Base-by-base conservation (phyloP, 192 early-diverging fungal genomes). In the Coemansia sp. region DNA sequence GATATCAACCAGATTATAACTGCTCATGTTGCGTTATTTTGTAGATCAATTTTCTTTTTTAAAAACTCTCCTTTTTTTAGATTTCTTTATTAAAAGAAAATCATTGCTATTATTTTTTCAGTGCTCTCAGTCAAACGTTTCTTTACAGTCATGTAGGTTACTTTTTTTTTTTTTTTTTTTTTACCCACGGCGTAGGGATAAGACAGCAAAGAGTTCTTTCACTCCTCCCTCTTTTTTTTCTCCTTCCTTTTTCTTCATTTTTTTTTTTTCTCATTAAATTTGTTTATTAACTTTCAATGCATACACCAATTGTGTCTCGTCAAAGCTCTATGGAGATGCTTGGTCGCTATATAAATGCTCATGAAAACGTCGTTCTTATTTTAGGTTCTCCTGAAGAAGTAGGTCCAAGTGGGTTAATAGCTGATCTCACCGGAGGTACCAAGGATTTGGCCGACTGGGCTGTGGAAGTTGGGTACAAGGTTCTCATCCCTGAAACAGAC, bases 1-100 rank as follows among this genome's bases (percentile, higher is more conserved):
- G 5, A 3, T 12, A 23, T 1, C 9, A 36, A 14, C 39, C 39
- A 11, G 12, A 61, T 39, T 61, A 61, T n/a, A 12, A 12, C 36
- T 61, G 36, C 19, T 3, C n/a, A 1, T 61, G 59, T 36, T 61
- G 59, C 21, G 59, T 61, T 31, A 61, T 61, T 23, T 19, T 61
- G 5, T 61, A 61, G 32, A n/a, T n/a, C n/a, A n/a, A 31, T 53
- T 53, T 8, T 9, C 31, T 34, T 58, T 57, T 32, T 32, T 17
- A 5, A 23, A 1, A 9, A 23, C 25, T 57, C 48, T 8, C 23
- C 5, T 14, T 50, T 50, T 19, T 17, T 50, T 50, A 3, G 11
- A 3, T 21, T 50, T 19, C n/a, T 36, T 36, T 36, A 7, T 36
- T 7, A 7, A 36, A 36, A 36, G 6, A 36, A 36, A 36, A 36